Base-by-base conservation (phyloP, 495 filamentous ascomycete genomes). In the Pseudevernia furfuracea region DNA sequence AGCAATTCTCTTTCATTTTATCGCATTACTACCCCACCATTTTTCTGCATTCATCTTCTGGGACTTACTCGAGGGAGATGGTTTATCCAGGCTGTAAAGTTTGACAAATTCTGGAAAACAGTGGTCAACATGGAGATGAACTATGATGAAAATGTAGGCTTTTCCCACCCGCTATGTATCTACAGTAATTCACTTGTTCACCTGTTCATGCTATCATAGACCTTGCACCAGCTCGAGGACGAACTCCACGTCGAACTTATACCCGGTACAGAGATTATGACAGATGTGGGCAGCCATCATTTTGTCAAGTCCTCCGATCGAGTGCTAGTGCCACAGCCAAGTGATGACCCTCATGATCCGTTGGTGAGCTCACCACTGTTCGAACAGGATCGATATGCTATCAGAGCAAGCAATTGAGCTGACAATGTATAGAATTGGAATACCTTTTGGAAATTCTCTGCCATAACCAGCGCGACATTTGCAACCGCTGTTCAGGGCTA, bases 191-290 rank as follows among this genome's bases (percentile, higher is more conserved):
- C 4, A 21, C 6, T 32, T 44, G 23, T 2, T 34, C 37, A 10
- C 39, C 11, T 32, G 58, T 61, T 64, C 61, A 60, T 68, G 55
- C 38, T 11, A 41, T 5, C 43, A 30, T 61, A 73, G 74, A 70
- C 68, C 46, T 70, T 76, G 43, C 72, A 69, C 61, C 75, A 73
- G 73, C 73, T 79, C 52, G 79, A 82, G 70, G 68, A 75, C 57
- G 78, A 82, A 75, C 76, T 86, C 58, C 71, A 81, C 28, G 78
- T 76, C 37, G 78, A 81, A 64, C 83, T 87, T 59, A 77, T 83
- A 46, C 84, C 84, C 0, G 84, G 84, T 4, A 87, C 84, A 21
- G 84, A 87, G 73, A 79, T 86, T 71, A 87, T 86, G 84, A 71
- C 75, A 52, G 81, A 84, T 70, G 77, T 85, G 48, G 84, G 83